A percentile compares a stretch with the other conserved stretches of the same genome.
Conservation (phyloP, 2,329 filamentous ascomycete species). For the Alternaria sp. region DNA sequence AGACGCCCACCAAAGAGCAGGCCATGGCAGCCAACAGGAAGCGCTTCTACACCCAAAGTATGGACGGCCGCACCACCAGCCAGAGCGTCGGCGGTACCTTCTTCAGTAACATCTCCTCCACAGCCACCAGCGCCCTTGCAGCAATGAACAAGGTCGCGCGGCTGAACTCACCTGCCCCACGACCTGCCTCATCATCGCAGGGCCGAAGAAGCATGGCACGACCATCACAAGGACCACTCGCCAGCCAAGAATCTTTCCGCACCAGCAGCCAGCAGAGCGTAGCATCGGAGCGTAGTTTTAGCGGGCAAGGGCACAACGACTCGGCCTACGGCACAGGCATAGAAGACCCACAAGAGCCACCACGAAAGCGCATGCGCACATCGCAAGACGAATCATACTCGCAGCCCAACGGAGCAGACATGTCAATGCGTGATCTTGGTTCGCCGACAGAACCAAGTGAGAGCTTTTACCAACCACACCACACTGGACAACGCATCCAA, state of each 20-base stretch:
- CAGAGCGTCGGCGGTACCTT: slow-evolving; percentile 79
- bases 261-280: slow-evolving; percentile 83
- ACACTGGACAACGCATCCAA: slow-evolving; percentile 57
- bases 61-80: slow-evolving; percentile 72
- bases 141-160: slow-evolving; percentile 92
- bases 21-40: slow-evolving; percentile 94
- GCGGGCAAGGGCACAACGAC: slow-evolving; percentile 62
- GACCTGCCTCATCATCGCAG: slow-evolving; percentile 68
- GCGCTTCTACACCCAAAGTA: slow-evolving; percentile 81
- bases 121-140: slow-evolving; percentile 89
- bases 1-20: slow-evolving; percentile 98
- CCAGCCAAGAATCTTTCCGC: slow-evolving; percentile 70
- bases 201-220: slow-evolving; percentile 74
- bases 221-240: slow-evolving; percentile 71
- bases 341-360: slow-evolving; percentile 73
- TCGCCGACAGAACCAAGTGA: slow-evolving; percentile 83
- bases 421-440: slow-evolving; percentile 64
- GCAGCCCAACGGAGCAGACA: slow-evolving; percentile 59
- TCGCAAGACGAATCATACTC: slow-evolving; percentile 51
- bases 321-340: slow-evolving; percentile 70
- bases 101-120: slow-evolving; percentile 95
- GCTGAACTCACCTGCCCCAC: slow-evolving; percentile 81
- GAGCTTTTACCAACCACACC: slow-evolving; percentile 64
- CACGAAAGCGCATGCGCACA: slow-evolving; percentile 76
- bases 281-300: slow-evolving; percentile 77